Evolutionary conservation across 2,329 filamentous ascomycete species (phyloP).

Genomic region (Gnomoniopsis smithogilvyi): DNA sequence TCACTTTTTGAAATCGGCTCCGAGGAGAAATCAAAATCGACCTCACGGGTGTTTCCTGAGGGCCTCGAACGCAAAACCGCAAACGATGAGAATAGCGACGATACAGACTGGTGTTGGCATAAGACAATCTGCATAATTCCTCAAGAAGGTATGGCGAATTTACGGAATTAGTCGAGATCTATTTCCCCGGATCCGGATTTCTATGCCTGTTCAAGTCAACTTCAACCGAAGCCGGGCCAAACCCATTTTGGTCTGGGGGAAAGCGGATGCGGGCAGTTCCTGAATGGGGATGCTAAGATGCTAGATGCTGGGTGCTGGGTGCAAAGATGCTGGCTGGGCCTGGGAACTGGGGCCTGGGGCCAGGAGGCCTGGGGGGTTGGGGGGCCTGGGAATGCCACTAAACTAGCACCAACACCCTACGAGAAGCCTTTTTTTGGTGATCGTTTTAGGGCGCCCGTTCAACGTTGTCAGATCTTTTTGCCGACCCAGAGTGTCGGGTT

Average conservation of each 20-base stretch:
- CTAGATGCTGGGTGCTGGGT: not conserved
- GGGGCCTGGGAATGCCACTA: slow-evolving; percentile 15
- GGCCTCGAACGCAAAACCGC: no score
- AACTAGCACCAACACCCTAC: slow-evolving; percentile 11
- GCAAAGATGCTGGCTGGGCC: no score
- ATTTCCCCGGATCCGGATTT: not conserved
- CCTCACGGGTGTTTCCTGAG: no score
- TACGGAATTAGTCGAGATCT: no score
- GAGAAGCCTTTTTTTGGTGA: slow-evolving; percentile 10
- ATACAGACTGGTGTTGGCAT: no score
- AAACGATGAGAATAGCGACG: no score
- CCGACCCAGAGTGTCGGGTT: slow-evolving; percentile 36
- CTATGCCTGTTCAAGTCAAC: not conserved
- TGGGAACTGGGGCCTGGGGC: no score
- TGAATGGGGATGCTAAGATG: slow-evolving; percentile 1
- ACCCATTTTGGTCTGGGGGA: slow-evolving; percentile 7
- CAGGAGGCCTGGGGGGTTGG: not conserved
- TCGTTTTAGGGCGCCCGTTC: slow-evolving; percentile 24
- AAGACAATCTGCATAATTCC: no score
- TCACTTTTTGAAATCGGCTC: no score
- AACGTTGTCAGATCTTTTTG: slow-evolving; percentile 33
- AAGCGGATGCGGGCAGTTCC: slow-evolving; percentile 14
- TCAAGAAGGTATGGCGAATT: no score
- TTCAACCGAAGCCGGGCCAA: not conserved
- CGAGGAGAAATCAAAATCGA: no score